Evolutionary conservation across 345 rosid species (phyloP), one percentile per base, ranked within the genome.

Genomic region (Gossypium ekmanianum): DNA sequence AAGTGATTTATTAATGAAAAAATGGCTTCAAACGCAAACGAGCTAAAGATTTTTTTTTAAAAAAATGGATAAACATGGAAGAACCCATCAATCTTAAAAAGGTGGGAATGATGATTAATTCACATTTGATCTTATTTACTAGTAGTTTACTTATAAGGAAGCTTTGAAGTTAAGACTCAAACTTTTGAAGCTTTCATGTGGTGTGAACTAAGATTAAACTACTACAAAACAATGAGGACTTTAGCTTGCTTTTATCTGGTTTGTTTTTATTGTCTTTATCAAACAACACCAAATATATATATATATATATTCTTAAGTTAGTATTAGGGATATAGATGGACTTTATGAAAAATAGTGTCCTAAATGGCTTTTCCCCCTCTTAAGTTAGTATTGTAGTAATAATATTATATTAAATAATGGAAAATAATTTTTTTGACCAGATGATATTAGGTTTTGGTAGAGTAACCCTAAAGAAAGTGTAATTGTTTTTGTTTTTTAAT

Each of bases 401-500:
- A 5, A 34, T 1, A 5, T 5, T 34, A 34, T 34, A 34, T 4
- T 5, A 34, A 34, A 5, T 34, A 34, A 34, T 34, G 7, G 41
- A 34, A 7, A 34, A 34, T 22, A 1, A 34, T 34, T 34, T 34
- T 5, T 34, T 34, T 58, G 62, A 22, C 34, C 24, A 58, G 7
- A 22, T 61, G 7, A 7, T 5, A 20, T 48, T 68, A 29, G 57
- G 41, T 68, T 34, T 68, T 68, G 43, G 72, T 68, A 24, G 72
- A 68, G 72, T 68, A 50, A 68, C 20, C 22, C 24, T 13, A 24
- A 68, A 68, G 72, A 48, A 68, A 68, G 13, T 48, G 41, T 5
- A 34, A 34, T 34, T 34, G 41, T 34, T 11, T 22, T 20, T 8
- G 6, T 2, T 17, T 62, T 44, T 20, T 3, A 34, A 34, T 34